Conservation (phyloP, 805 yeast species). For the Candida quercuum region DNA sequence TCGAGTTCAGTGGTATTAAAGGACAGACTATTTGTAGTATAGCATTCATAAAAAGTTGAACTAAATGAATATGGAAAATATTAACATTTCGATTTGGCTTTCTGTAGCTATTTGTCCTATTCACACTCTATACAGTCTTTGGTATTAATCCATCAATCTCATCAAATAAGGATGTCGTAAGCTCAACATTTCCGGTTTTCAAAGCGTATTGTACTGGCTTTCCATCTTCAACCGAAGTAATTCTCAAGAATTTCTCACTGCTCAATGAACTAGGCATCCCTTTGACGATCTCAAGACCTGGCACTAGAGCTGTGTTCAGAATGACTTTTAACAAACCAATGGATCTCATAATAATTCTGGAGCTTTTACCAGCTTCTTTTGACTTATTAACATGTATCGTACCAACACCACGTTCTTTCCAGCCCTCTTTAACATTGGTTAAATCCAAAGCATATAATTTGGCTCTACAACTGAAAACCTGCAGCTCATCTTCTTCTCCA, state of each 20-base stretch:
- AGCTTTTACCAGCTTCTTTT: slow-evolving; percentile 25
- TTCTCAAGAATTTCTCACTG: slow-evolving; percentile 78
- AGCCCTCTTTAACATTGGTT: slow-evolving; percentile 61
- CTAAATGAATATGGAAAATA: slow-evolving; percentile 1
- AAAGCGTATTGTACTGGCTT: slow-evolving; percentile 81
- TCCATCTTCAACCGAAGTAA: slow-evolving; percentile 59
- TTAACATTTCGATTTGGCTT: not conserved
- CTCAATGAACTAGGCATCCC: slow-evolving; percentile 86
- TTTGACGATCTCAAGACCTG: slow-evolving; percentile 56
- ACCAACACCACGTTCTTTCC: slow-evolving; percentile 97
- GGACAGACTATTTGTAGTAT: slow-evolving; percentile 88
- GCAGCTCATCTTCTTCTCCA: slow-evolving; percentile 85
- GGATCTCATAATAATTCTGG: slow-evolving; percentile 86
- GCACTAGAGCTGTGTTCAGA: slow-evolving; percentile 63
- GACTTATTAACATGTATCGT: slow-evolving; percentile 68
- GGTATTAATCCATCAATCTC: slow-evolving; percentile 31
- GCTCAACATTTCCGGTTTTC: slow-evolving; percentile 58
- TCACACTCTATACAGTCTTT: slow-evolving; percentile 7
- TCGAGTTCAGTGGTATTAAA: slow-evolving; percentile 82
- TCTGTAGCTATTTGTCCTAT: not conserved
- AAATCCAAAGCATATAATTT: slow-evolving; percentile 75
- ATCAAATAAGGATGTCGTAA: slow-evolving; percentile 54
- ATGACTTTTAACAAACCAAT: slow-evolving; percentile 81
- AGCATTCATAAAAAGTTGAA: slow-evolving; percentile 52
- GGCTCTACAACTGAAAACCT: slow-evolving; percentile 64